phyloP scores from a whole-genome alignment of 352 stramenopile genomes.

The Globisporangium radiosum region DNA sequence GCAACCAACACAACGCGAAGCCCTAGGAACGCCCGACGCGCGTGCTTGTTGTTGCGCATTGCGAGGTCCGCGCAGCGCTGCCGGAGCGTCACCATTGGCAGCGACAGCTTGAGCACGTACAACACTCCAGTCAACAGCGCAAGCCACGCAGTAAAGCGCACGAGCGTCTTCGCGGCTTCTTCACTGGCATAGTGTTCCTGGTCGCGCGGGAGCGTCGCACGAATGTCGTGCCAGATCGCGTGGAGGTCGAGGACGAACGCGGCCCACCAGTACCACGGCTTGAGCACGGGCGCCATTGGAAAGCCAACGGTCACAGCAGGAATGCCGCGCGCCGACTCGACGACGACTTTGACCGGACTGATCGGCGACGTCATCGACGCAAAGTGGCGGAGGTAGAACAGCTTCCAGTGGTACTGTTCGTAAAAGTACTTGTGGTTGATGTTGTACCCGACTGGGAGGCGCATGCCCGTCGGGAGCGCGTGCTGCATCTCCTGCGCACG shows the following conservation, averaged over 20 bases:
- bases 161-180: constrained; percentile 59
- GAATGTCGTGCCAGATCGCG: constrained; percentile 81
- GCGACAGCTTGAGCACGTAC: constrained; percentile 52
- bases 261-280: constrained; percentile 87
- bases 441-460: constrained; percentile 83
- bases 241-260: constrained; percentile 79
- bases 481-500: constrained; percentile 22
- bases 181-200: constrained; percentile 69
- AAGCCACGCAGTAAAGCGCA: constrained; percentile 47
- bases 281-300: constrained; percentile 82
- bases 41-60: constrained; percentile 46
- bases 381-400: constrained; percentile 82
- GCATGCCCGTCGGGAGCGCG: constrained; percentile 51
- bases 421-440: constrained; percentile 91
- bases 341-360: constrained; percentile 78
- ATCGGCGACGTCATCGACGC: constrained; percentile 84
- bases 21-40: constrained; percentile 38
- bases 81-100: constrained; percentile 56
- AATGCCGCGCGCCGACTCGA: constrained; percentile 71
- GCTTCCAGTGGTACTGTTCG: constrained; percentile 86
- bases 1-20: constrained; percentile 56
- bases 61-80: constrained; percentile 50
- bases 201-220: constrained; percentile 51
- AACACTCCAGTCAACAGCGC: constrained; percentile 53
- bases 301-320: constrained; percentile 80